These are phyloP conservation scores for Letharia lupina DNA, from an alignment of 495 filamentous ascomycete species.

Conservation along the genomic window DNA sequence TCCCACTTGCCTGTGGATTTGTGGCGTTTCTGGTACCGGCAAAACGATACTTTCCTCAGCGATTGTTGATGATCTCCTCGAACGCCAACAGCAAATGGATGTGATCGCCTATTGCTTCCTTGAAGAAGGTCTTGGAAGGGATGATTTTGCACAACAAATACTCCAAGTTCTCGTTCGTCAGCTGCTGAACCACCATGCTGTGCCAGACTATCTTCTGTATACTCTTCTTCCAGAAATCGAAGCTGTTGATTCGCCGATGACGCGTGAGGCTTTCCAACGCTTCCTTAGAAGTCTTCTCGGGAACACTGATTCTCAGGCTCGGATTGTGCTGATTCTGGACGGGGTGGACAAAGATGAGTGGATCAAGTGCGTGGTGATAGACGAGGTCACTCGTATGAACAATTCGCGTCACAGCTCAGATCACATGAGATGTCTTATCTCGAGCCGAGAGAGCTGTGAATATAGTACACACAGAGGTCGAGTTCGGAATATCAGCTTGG, in stretches of 20 bases:
- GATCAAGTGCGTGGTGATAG: background rate
- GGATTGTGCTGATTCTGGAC: background rate
- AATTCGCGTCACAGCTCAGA: background rate
- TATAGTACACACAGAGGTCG: background rate
- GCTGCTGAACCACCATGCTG: background rate
- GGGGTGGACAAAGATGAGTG: background rate
- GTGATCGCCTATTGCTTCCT: constrained; percentile 1
- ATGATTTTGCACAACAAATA: constrained; percentile 2
- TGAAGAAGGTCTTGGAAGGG: background rate
- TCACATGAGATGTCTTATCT: background rate
- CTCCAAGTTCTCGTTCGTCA: background rate
- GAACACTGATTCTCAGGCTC: background rate
- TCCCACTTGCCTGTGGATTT: background rate
- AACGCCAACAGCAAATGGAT: background rate
- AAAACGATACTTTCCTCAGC: constrained; percentile 5
- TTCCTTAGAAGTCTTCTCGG: background rate
- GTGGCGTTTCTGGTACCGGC: constrained; percentile 1
- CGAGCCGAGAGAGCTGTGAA: background rate
- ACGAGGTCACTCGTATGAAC: background rate
- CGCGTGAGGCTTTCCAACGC: background rate
- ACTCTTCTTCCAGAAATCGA: background rate
- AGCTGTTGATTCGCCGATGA: background rate
- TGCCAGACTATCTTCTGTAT: background rate
- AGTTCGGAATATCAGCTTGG: background rate
- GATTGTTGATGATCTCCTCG: background rate